phyloP scores from a whole-genome alignment of 129 eudicot genomes.

The Helichrysum umbraculigerum region DNA sequence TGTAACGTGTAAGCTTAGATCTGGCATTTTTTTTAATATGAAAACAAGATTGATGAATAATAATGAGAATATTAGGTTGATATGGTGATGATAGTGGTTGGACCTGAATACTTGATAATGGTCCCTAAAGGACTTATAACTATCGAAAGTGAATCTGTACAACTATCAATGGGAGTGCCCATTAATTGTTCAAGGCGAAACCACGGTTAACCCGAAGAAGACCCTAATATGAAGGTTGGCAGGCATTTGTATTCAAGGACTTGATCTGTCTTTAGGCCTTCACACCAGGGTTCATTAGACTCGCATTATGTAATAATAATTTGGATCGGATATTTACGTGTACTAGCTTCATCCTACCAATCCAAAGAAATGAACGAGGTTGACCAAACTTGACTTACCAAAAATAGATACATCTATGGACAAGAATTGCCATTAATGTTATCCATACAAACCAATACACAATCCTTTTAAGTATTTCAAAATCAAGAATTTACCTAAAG shows the following conservation, averaged over 20 bases:
- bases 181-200: neutral
- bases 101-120: neutral
- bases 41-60: neutral
- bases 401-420: slow-evolving; percentile 29
- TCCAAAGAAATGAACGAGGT: slow-evolving; percentile 21
- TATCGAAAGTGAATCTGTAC: neutral
- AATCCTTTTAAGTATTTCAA: slow-evolving; percentile 10
- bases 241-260: no score
- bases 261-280: no score
- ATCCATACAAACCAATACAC: slow-evolving; percentile 31
- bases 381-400: slow-evolving; percentile 26
- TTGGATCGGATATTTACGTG: no score
- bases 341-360: neutral
- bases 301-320: no score
- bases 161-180: neutral
- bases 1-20: neutral
- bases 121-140: neutral
- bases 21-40: neutral
- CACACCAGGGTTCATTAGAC: no score
- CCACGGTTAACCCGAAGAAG: neutral
- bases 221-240: no score
- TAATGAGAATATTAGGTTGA: neutral
- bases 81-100: neutral
- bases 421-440: slow-evolving; percentile 27
- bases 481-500: slow-evolving; percentile 13